These are phyloP conservation scores for Cladosporium halotolerans DNA, from an alignment of 2,329 filamentous ascomycete genomes.

Conservation along the genomic window DNA sequence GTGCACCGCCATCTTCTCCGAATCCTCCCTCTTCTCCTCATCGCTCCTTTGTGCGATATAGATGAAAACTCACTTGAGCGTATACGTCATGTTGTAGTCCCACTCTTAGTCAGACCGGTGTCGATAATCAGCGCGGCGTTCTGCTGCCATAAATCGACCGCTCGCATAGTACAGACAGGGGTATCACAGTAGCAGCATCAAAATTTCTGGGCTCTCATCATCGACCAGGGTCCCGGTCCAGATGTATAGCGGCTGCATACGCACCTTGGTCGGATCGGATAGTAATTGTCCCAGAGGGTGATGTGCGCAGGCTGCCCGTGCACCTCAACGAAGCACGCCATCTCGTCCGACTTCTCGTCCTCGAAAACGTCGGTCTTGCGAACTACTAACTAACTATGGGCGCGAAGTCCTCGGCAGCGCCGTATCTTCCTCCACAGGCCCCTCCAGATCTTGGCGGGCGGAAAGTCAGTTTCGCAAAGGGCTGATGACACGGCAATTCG, in stretches of 20 bases:
- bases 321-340: constrained; percentile 35
- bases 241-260: not conserved
- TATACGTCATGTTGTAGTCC: constrained; percentile 42
- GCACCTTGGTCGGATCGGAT: constrained; percentile 36
- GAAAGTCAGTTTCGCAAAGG: constrained; percentile 17
- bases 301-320: constrained; percentile 20
- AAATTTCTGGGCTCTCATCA: not conserved
- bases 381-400: constrained; percentile 39
- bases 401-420: constrained; percentile 40
- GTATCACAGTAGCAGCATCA: no score
- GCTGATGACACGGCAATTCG: not conserved
- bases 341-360: constrained; percentile 31
- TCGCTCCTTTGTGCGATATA: constrained; percentile 31
- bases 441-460: constrained; percentile 30
- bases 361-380: constrained; percentile 34
- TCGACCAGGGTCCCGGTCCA: not conserved
- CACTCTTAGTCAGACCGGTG: constrained; percentile 27
- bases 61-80: constrained; percentile 38
- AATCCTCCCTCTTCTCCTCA: constrained; percentile 28
- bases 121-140: constrained; percentile 41
- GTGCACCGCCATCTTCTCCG: constrained; percentile 37
- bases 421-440: constrained; percentile 44
- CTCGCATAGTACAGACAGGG: no score
- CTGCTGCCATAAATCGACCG: constrained; percentile 42
- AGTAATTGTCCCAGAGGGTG: constrained; percentile 34